phyloP scores from a whole-genome alignment of 2,329 filamentous ascomycete genomes.

The Epichloe sibirici region DNA sequence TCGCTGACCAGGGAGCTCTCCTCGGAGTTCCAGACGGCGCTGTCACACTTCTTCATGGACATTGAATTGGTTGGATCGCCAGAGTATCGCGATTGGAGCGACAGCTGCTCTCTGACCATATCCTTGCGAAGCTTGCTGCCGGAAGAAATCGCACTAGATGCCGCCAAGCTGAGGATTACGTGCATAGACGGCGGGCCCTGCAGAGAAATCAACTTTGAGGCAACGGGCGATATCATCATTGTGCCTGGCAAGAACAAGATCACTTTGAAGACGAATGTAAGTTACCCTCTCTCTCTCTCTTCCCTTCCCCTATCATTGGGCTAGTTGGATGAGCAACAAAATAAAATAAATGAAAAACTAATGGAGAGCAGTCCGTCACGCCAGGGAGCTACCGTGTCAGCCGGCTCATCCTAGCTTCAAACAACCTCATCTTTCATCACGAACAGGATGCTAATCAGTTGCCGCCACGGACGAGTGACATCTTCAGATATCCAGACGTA shows the following conservation, averaged over 20 bases:
- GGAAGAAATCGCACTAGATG: slow-evolving; percentile 55
- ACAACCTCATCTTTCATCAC: slow-evolving; percentile 53
- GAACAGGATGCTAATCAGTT: slow-evolving; percentile 45
- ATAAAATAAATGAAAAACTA: slow-evolving; percentile 8
- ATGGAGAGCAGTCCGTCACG: slow-evolving; percentile 41
- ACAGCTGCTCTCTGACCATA: slow-evolving; percentile 63
- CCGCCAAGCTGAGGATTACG: slow-evolving; percentile 51
- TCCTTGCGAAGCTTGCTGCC: slow-evolving; percentile 59
- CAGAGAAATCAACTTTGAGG: slow-evolving; percentile 41
- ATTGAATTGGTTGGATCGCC: slow-evolving; percentile 57
- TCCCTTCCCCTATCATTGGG: too few relatives aligned
- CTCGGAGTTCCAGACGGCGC: slow-evolving; percentile 52
- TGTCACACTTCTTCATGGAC: slow-evolving; percentile 63
- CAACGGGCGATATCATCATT: slow-evolving; percentile 15
- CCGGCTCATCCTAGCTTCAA: slow-evolving; percentile 51
- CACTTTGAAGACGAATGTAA: slow-evolving; percentile 23
- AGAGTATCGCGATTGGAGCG: slow-evolving; percentile 54
- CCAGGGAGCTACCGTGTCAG: slow-evolving; percentile 67
- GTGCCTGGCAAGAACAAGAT: slow-evolving; percentile 37
- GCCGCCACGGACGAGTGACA: slow-evolving; percentile 30
- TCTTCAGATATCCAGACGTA: slow-evolving; percentile 49
- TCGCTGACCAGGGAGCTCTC: slow-evolving; percentile 31
- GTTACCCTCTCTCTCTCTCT: slow-evolving; percentile 8
- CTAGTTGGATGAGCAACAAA: too few relatives aligned
- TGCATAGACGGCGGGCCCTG: slow-evolving; percentile 40